Conservation (phyloP, 495 filamentous ascomycete genomes). For the Penicillium ochrochloron region DNA sequence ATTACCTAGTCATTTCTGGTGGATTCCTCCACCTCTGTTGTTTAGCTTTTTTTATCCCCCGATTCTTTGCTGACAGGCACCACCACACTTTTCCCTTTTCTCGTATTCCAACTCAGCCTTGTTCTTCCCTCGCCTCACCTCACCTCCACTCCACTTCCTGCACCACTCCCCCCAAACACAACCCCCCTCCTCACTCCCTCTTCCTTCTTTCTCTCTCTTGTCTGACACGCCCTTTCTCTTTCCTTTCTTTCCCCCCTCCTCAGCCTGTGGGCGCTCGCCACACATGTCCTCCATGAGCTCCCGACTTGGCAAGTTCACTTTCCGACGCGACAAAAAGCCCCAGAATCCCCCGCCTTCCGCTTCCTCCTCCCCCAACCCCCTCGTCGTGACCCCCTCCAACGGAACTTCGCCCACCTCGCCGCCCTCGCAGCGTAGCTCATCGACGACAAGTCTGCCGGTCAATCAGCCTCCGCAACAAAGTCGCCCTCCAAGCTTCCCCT, state of each 20-base stretch:
- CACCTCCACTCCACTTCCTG: conserved; percentile 19
- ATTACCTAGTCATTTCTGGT: neutral
- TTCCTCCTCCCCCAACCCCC: conserved; percentile 27
- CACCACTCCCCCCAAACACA: conserved; percentile 17
- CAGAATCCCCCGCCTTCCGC: conserved; percentile 11
- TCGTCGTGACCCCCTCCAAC: conserved; percentile 39
- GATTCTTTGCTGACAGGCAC: conserved; percentile 2
- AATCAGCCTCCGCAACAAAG: conserved; percentile 23
- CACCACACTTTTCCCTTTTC: conserved; percentile 10
- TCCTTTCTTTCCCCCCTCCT: conserved; percentile 21
- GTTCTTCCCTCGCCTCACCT: conserved; percentile 18
- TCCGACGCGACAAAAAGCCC: conserved; percentile 49
- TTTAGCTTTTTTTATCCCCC: neutral
- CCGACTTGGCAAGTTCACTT: conserved; percentile 51
- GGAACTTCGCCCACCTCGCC: conserved; percentile 43
- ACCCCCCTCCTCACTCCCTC: conserved; percentile 17
- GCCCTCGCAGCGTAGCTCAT: conserved; percentile 50
- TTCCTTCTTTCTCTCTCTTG: conserved; percentile 16
- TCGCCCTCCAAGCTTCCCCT: conserved; percentile 69
- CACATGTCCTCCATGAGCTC: conserved; percentile 57
- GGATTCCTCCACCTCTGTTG: neutral
- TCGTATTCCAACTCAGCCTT: conserved; percentile 26
- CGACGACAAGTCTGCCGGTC: conserved; percentile 57
- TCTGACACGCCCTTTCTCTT: conserved; percentile 14
- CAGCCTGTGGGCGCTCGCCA: conserved; percentile 26